Percentiles rank a stretch among this genome's conserved stretches.
Evolutionary conservation across 2,329 filamentous ascomycete species (phyloP).

Genomic region (Pyrenochaeta sp.): DNA sequence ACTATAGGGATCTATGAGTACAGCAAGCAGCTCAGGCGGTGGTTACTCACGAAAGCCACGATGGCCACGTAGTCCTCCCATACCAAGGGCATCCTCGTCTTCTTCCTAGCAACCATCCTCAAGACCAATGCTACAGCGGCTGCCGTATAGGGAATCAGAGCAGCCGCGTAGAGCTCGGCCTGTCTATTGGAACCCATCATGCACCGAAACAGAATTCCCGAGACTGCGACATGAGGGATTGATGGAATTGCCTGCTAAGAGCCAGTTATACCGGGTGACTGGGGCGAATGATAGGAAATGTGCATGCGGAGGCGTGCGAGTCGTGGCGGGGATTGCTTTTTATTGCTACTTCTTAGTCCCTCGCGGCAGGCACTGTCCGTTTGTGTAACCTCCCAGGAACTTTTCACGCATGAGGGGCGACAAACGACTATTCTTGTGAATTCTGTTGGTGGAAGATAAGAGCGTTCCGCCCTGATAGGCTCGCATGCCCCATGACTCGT

Average conservation of each 20-base stretch:
- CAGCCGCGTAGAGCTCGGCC: conserved; percentile 27
- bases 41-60: conserved; percentile 26
- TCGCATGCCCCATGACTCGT: not conserved
- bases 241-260: not conserved
- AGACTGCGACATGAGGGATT: conserved; percentile 4
- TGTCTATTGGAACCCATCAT: conserved; percentile 22
- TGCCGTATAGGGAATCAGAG: conserved; percentile 25
- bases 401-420: not conserved
- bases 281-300: not conserved
- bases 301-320: not conserved
- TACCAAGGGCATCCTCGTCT: conserved; percentile 18
- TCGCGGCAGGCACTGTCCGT: no score
- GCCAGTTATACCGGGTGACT: not conserved
- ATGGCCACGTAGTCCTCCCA: conserved; percentile 33
- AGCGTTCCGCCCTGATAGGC: not conserved
- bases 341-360: no score
- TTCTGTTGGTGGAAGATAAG: not conserved
- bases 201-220: conserved; percentile 7
- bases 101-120: conserved; percentile 21
- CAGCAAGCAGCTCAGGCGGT: not conserved
- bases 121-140: conserved; percentile 24
- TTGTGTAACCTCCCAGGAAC: no score
- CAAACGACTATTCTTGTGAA: not conserved
- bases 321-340: not conserved
- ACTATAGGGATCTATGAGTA: conserved; percentile 13